Conservation (phyloP, 2,329 filamentous ascomycete genomes). For the Bipolaris bicolor region DNA sequence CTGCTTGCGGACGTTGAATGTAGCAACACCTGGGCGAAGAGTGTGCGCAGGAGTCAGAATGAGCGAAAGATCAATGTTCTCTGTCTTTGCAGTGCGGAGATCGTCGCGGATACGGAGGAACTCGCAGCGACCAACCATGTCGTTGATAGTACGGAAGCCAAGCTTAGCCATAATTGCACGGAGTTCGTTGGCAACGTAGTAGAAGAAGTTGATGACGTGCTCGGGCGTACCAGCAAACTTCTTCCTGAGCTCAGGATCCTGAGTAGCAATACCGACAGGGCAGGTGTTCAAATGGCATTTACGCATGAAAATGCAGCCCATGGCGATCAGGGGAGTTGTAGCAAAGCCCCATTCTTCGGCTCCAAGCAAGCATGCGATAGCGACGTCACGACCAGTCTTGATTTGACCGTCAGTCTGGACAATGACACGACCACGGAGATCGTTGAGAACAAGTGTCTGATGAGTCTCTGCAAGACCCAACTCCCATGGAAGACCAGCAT, state of each 20-base stretch:
- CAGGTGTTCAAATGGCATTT: slow-evolving; percentile 72
- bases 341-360: slow-evolving; percentile 99
- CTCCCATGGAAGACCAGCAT: slow-evolving; percentile 96
- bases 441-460: slow-evolving; percentile 93
- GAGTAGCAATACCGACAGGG: slow-evolving; percentile 93
- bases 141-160: slow-evolving; percentile 92
- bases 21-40: slow-evolving; percentile 89
- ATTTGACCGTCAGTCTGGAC: slow-evolving; percentile 97
- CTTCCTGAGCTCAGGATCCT: slow-evolving; percentile 90
- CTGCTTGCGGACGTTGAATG: slow-evolving; percentile 97
- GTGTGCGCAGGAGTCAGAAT: slow-evolving; percentile 96
- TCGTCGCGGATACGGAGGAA: slow-evolving; percentile 86
- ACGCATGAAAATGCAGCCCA: slow-evolving; percentile 96
- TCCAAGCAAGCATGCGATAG: slow-evolving; percentile 91
- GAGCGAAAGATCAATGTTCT: slow-evolving; percentile 90
- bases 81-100: slow-evolving; percentile 83
- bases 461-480: slow-evolving; percentile 95
- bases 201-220: slow-evolving; percentile 99
- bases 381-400: slow-evolving; percentile 89
- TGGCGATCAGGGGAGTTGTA: slow-evolving; percentile 90
- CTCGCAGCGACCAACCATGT: slow-evolving; percentile 95
- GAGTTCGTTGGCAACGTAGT: slow-evolving; percentile 95
- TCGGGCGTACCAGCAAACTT: slow-evolving; percentile 94
- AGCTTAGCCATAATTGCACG: slow-evolving; percentile 96
- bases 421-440: slow-evolving; percentile 91